Base-by-base conservation (phyloP, 371 early-diverging fungal species). In the Mortierella sp. region DNA sequence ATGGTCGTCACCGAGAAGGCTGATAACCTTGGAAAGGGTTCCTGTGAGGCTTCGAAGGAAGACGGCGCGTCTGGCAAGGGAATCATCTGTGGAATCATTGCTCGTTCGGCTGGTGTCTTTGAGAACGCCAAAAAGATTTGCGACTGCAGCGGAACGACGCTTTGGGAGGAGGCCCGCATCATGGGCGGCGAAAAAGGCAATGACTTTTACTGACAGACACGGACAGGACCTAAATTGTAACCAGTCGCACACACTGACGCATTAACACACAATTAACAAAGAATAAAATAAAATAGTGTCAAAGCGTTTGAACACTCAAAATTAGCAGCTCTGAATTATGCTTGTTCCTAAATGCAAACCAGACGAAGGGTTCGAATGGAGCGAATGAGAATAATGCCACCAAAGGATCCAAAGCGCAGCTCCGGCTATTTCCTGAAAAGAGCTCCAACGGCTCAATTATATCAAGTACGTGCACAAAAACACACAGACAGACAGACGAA, bases 41-140 rank as follows among this genome's bases (percentile, higher is more conserved):
- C 76, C 10, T 52, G 52, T 13, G 6, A 60, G 10, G 54, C 31
- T 34, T 57, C 78, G 44, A 89, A 88, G 63, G 81, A 77, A 48
- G 90, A 93, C 83, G 94, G 95, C 8, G 84, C 84, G 63, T 92
- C 94, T 73, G 95, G 94, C 11, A 87, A 89, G n/a, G 95, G 95
- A 44, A 82, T 95, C 13, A 84, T 96, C 48, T 93, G 94, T 72
- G 98, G 98, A 50, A 94, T 97, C 73, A 90, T 97, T 85, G 98
- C 98, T 7, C 91, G 98, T 80, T 94, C 94, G 60, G 97, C 98
- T 7, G 98, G 98, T 54, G 92, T 95, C 50, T 97, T 97, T 90
- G 95, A 97, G 83, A 97, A 97, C 80, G 91, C 91, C 42, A 97
- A 97, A 81, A 91, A 91, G 84, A 93, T 97, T n/a, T 97, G 98